A percentile compares a stretch with the other conserved stretches of the same genome.
phyloP scores from a whole-genome alignment of 192 early-diverging fungal genomes.

The Phycomyces blakesleeanus region DNA sequence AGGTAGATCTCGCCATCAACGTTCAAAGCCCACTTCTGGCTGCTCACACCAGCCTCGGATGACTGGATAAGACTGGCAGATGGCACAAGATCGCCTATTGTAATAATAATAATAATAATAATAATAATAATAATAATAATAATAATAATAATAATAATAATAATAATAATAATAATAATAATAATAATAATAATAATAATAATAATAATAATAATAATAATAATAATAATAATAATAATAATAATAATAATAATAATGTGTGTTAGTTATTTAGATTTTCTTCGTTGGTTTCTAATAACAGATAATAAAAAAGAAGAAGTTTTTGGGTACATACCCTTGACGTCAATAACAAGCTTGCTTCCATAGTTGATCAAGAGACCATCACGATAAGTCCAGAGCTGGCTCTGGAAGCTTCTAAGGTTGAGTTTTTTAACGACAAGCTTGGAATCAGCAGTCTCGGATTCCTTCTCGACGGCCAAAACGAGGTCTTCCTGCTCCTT shows the following conservation, averaged over 20 bases:
- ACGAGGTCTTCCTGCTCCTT: conserved; percentile 15
- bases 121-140: too few relatives aligned
- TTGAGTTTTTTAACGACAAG: conserved; percentile 20
- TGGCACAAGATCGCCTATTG: conserved; percentile 3
- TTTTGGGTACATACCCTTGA: conserved; percentile 10
- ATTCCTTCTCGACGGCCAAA: conserved; percentile 7
- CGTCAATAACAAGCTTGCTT: conserved; percentile 11
- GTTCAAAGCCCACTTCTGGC: conserved; percentile 23
- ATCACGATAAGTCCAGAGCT: conserved; percentile 25
- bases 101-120: too few relatives aligned
- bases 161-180: too few relatives aligned
- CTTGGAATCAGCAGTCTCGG: conserved; percentile 1
- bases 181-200: too few relatives aligned
- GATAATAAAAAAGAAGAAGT: conserved; percentile 3
- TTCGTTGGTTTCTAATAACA: too few relatives aligned
- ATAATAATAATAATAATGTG: not conserved
- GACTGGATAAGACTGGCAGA: conserved; percentile 3
- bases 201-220: too few relatives aligned
- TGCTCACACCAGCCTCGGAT: conserved; percentile 3
- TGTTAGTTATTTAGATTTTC: too few relatives aligned
- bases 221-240: too few relatives aligned
- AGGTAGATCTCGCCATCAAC: conserved; percentile 20
- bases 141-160: too few relatives aligned
- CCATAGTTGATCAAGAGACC: conserved; percentile 27
- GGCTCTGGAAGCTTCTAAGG: conserved; percentile 14